These are phyloP conservation scores for Eutrema yunnanense DNA, from an alignment of 345 rosid genomes.

Conservation along the genomic window DNA sequence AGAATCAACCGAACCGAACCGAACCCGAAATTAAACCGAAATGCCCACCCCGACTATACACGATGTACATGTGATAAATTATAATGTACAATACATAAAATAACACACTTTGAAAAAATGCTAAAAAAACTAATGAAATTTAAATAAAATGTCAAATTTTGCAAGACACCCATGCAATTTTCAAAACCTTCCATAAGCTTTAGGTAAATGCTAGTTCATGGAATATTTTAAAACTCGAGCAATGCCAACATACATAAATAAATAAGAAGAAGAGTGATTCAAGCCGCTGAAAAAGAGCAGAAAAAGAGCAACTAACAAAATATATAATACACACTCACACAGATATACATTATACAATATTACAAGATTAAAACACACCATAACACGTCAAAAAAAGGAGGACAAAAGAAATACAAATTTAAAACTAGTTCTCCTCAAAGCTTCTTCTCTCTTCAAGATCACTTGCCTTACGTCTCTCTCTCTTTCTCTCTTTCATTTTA, in stretches of 20 bases:
- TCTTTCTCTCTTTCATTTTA: background rate
- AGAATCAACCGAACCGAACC: too few relatives aligned
- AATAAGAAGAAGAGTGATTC: background rate
- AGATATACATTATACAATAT: background rate
- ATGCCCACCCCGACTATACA: too few relatives aligned
- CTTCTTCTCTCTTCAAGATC: slow-evolving; percentile 16
- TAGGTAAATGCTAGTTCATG: background rate
- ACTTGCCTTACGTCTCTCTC: slow-evolving; percentile 14
- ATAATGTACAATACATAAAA: too few relatives aligned
- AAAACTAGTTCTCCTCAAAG: slow-evolving; percentile 13
- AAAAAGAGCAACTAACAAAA: slow-evolving; percentile 16
- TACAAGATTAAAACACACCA: background rate
- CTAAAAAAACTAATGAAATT: too few relatives aligned
- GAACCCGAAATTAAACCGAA: too few relatives aligned
- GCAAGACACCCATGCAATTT: background rate
- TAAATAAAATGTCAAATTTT: too few relatives aligned
- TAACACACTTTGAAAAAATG: too few relatives aligned
- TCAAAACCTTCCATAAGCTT: background rate
- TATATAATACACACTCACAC: slow-evolving; percentile 19
- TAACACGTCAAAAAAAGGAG: background rate
- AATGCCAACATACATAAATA: background rate
- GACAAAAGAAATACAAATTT: slow-evolving; percentile 4
- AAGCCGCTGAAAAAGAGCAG: slow-evolving; percentile 24
- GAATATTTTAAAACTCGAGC: background rate
- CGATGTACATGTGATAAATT: too few relatives aligned